These are phyloP conservation scores for Monosporozyma servazzii DNA, from an alignment of 805 yeast genomes.

Conservation along the genomic window DNA sequence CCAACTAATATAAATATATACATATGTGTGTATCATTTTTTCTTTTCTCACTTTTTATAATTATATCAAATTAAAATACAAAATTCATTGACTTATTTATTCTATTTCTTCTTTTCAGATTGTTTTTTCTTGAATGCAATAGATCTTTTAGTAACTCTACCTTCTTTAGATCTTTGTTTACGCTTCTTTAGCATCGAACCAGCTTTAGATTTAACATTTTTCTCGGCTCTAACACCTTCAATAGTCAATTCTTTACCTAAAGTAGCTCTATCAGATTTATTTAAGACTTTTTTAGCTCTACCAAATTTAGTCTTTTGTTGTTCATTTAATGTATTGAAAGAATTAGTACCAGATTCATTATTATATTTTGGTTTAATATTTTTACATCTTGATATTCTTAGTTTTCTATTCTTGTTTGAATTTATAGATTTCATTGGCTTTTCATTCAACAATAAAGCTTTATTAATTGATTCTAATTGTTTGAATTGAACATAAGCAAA, in stretches of 20 bases:
- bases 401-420: constrained; percentile 25
- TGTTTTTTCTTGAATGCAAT: constrained; percentile 32
- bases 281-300: constrained; percentile 65
- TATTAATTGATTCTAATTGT: constrained; percentile 62
- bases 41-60: background rate
- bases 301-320: constrained; percentile 71
- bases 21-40: background rate
- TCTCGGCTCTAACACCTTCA: constrained; percentile 74
- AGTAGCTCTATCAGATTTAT: constrained; percentile 69
- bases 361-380: constrained; percentile 25
- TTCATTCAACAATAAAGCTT: constrained; percentile 71
- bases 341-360: constrained; percentile 12
- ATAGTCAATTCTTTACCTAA: constrained; percentile 46
- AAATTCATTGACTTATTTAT: background rate
- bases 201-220: constrained; percentile 46
- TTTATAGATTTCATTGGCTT: constrained; percentile 41
- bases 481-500: constrained; percentile 91
- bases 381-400: constrained; percentile 71
- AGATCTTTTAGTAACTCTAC: constrained; percentile 40
- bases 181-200: constrained; percentile 50
- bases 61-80: background rate
- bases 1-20: too few species aligned
- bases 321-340: constrained; percentile 37
- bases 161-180: constrained; percentile 38
- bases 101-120: constrained; percentile 4